Conservation (phyloP, 768 basidiomycete genomes). For the Wakefieldia striispora region DNA sequence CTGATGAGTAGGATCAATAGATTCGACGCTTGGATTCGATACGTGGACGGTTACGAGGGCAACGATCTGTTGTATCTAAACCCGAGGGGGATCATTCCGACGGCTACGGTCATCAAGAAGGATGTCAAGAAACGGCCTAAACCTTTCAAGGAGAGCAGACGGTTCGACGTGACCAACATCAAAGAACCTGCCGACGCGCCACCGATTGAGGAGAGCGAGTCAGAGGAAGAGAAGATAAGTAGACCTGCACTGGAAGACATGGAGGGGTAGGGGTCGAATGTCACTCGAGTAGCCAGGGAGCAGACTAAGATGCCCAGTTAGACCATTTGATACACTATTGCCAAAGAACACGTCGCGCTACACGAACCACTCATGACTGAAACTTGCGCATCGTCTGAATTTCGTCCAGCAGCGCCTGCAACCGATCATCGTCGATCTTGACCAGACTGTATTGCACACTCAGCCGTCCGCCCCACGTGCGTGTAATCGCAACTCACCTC, state of each 20-base stretch:
- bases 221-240: constrained; percentile 41
- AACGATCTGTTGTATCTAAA: constrained; percentile 79
- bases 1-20: constrained; percentile 33
- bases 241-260: constrained; percentile 49
- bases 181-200: constrained; percentile 29
- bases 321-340: constrained; percentile 7
- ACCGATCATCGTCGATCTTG: constrained; percentile 83
- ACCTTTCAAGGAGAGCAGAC: constrained; percentile 66
- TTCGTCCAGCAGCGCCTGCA: constrained; percentile 81
- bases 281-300: neutral
- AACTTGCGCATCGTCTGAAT: constrained; percentile 90
- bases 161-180: constrained; percentile 60
- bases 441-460: constrained; percentile 48
- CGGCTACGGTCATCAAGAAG: constrained; percentile 61
- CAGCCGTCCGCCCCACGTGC: neutral
- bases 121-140: constrained; percentile 50
- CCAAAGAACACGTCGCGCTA: neutral
- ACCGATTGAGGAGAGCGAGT: constrained; percentile 37
- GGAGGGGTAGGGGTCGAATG: constrained; percentile 37
- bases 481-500: constrained; percentile 46
- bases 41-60: constrained; percentile 72
- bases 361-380: constrained; percentile 53
- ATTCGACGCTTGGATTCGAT: constrained; percentile 83
- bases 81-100: constrained; percentile 72
- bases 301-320: neutral